Evolutionary conservation across 257 asterid species (phyloP), one percentile per base, ranked within the genome.

Genomic region (Datura wrightii): DNA sequence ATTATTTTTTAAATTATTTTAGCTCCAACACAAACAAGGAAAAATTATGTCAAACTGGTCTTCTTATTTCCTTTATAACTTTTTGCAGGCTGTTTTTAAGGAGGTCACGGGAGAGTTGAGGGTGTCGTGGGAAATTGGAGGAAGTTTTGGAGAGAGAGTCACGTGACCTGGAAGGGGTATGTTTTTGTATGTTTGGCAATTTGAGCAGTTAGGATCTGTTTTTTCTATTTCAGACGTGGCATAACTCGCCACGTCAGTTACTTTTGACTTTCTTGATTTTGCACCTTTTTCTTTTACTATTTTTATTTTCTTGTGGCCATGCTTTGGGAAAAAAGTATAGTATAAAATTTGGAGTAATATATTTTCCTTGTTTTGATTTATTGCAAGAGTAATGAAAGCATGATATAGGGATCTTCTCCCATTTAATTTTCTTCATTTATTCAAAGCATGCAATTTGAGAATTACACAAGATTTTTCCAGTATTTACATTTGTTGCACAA

Each of bases 221-320:
- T 65, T 58, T 66, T 34, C 39, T 83, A 76, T 58, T 83, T 41
- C 53, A 62, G 83, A 83, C 82, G 55, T 83, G 74, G 63, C 69
- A 79, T 18, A 48, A 66, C n/a, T 82, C 37, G 54, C n/a, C 19
- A 84, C 79, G 71, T 69, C 69, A 13, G 14, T 83, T 34, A 52
- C 80, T 83, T 78, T 83, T 86, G 80, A 79, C 83, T 44, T 67
- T 8, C 74, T 58, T n/a, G 13, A 70, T 39, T 34, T 42, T 46
- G 19, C 55, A 48, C 48, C 13, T 2, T 24, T 14, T 84, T 39
- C 70, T 85, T 3, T 24, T 24, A 24, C 31, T 24, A 24, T 24
- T 24, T 24, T 16, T 2, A 71, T 66, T 24, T 44, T 39, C 31
- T 63, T 53, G 18, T 79, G 34, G 16, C 4, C 1, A 8, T 31